Evolutionary conservation across 2,329 filamentous ascomycete species (phyloP).

Genomic region (Colletotrichum liaoningense): DNA sequence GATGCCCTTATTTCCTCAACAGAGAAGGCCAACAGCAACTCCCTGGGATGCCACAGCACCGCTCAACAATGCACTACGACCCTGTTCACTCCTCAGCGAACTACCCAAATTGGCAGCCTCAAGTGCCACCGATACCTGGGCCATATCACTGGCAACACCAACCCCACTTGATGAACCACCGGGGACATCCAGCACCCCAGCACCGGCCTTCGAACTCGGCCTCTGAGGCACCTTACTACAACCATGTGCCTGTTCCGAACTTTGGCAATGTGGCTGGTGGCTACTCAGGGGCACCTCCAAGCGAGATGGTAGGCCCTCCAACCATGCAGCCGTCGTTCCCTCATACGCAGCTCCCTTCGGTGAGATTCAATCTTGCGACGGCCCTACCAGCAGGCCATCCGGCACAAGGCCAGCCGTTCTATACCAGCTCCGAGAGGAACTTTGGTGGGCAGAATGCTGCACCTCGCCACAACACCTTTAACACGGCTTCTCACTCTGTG

Average conservation of each 20-base stretch:
- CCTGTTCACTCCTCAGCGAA: slow-evolving; percentile 42
- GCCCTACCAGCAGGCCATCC: neutral
- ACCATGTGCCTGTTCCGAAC: slow-evolving; percentile 3
- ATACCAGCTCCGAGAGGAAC: slow-evolving; percentile 4
- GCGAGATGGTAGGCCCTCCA: neutral
- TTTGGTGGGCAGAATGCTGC: slow-evolving; percentile 5
- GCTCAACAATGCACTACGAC: slow-evolving; percentile 40
- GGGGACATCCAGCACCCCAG: slow-evolving; percentile 3
- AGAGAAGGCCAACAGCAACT: slow-evolving; percentile 2
- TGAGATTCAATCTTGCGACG: slow-evolving; percentile 2
- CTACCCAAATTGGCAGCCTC: slow-evolving; percentile 38
- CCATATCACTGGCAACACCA: slow-evolving; percentile 24
- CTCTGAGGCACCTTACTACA: slow-evolving; percentile 18
- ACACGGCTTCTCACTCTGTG: neutral
- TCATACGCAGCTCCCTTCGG: slow-evolving; percentile 4
- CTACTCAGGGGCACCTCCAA: slow-evolving; percentile 5
- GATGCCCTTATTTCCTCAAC: slow-evolving; percentile 25
- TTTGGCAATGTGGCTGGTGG: neutral
- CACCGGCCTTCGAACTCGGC: slow-evolving; percentile 16
- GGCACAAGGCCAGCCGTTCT: slow-evolving; percentile 4
- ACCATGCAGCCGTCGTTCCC: slow-evolving; percentile 13
- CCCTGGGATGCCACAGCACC: slow-evolving; percentile 1
- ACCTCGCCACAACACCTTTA: neutral
- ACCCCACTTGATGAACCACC: slow-evolving; percentile 1
- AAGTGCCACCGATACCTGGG: neutral